phyloP scores from a whole-genome alignment of 2,329 filamentous ascomycete genomes.

The Talaromyces sp. region DNA sequence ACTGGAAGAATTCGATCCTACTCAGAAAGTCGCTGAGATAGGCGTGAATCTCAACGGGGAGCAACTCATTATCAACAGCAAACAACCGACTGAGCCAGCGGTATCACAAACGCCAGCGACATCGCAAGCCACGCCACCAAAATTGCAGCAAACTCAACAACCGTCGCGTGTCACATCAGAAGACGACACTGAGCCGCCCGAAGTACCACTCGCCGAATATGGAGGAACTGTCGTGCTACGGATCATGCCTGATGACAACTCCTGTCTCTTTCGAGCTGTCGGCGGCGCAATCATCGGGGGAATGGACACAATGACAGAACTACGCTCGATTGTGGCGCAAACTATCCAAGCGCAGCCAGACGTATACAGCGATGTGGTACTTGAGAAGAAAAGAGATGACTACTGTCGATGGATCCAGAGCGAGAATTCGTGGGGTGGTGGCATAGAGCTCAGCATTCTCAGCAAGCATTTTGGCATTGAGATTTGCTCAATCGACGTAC shows the following conservation, averaged over 20 bases:
- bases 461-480: constrained; percentile 81
- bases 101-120: constrained; percentile 8
- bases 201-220: constrained; percentile 56
- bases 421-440: constrained; percentile 83
- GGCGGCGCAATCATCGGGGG: constrained; percentile 70
- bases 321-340: constrained; percentile 74
- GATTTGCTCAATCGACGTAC: constrained; percentile 79
- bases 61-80: constrained; percentile 61
- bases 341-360: constrained; percentile 71
- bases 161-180: neutral
- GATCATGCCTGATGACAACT: constrained; percentile 96
- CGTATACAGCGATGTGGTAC: constrained; percentile 70
- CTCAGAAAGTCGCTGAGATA: constrained; percentile 52
- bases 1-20: constrained; percentile 51
- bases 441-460: constrained; percentile 82
- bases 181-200: constrained; percentile 57
- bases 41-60: constrained; percentile 64
- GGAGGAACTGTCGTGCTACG: constrained; percentile 66
- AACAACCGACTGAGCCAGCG: constrained; percentile 22
- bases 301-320: constrained; percentile 64
- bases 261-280: constrained; percentile 87
- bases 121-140: neutral
- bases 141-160: neutral
- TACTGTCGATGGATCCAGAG: constrained; percentile 82
- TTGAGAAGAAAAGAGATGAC: constrained; percentile 67